Percentiles rank a stretch among this genome's conserved stretches.
These are phyloP conservation scores for Falciphora oryzae DNA, from an alignment of 2,329 filamentous ascomycete species.

Conservation along the genomic window DNA sequence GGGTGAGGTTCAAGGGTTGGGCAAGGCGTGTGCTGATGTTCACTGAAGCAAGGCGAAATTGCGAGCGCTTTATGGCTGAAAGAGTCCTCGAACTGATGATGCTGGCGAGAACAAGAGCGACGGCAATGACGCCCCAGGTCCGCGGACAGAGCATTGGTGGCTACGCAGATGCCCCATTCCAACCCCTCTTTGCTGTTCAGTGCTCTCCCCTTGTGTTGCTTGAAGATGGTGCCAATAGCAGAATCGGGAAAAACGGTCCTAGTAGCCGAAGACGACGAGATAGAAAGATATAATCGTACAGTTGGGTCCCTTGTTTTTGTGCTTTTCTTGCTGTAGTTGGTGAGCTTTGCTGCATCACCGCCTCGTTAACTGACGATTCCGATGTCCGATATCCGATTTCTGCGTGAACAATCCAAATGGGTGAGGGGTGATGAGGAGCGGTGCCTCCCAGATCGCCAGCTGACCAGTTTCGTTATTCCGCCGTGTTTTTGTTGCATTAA, in stretches of 20 bases:
- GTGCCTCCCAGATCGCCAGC: not conserved
- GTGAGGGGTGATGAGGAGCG: not conserved
- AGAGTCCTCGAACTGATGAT: no score
- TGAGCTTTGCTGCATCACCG: conserved; percentile 5
- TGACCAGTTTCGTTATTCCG: conserved; percentile 2
- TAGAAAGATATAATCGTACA: conserved; percentile 10
- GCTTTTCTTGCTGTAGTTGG: conserved; percentile 1
- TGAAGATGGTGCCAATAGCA: not conserved
- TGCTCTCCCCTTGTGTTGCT: not conserved
- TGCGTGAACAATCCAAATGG: conserved; percentile 8
- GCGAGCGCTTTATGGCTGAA: no score
- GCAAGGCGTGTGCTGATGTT: no score
- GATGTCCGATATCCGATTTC: conserved; percentile 6
- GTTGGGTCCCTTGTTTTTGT: conserved; percentile 5
- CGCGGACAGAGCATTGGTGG: not conserved
- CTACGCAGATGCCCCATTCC: conserved; percentile 1
- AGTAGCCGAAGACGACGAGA: conserved; percentile 10
- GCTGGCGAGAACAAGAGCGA: no score
- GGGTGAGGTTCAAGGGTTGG: no score
- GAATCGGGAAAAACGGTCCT: conserved; percentile 4
- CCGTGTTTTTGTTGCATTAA: not conserved
- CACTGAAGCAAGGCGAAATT: no score
- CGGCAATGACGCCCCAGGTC: no score
- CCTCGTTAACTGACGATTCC: not conserved
- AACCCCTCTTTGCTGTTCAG: not conserved